Conservation (phyloP, 1,139 yeast genomes). For the Blastobotrys aristatus region DNA sequence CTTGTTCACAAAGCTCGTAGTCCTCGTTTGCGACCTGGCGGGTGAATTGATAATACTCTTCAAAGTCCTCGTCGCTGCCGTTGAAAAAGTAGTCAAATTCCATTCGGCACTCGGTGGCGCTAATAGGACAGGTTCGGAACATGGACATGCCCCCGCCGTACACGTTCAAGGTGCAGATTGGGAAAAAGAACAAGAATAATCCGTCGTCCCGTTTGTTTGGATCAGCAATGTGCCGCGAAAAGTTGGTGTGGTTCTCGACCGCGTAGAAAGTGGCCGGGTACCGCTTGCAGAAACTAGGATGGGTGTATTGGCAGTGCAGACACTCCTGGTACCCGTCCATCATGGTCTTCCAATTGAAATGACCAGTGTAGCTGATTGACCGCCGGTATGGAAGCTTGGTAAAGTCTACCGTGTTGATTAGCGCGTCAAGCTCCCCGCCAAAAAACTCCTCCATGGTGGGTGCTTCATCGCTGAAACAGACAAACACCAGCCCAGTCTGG, state of each 20-base stretch:
- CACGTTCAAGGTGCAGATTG: constrained; percentile 14
- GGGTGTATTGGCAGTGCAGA: constrained; percentile 12
- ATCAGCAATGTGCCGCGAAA: constrained; percentile 14
- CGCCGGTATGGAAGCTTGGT: constrained; percentile 13
- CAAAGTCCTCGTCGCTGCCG: constrained; percentile 14
- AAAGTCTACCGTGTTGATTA: constrained; percentile 13
- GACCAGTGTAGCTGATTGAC: constrained; percentile 12
- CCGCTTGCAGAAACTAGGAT: constrained; percentile 12
- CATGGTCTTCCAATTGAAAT: constrained; percentile 15
- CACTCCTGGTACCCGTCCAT: constrained; percentile 14
- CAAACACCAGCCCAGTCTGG: constrained; percentile 12
- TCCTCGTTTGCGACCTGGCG: constrained; percentile 13
- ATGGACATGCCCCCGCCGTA: constrained; percentile 15
- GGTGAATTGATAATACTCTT: constrained; percentile 12
- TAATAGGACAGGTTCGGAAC: constrained; percentile 14
- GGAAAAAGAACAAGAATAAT: constrained; percentile 13
- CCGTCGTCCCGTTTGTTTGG: constrained; percentile 12
- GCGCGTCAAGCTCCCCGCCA: constrained; percentile 12
- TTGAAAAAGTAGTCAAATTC: constrained; percentile 14
- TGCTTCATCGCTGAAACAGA: constrained; percentile 10
- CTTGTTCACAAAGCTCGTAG: constrained; percentile 11
- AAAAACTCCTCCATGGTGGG: constrained; percentile 12
- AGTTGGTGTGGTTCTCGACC: constrained; percentile 14
- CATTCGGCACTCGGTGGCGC: constrained; percentile 14
- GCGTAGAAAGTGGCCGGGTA: constrained; percentile 13